Conservation (phyloP, 441 rosid species). For the Manihot esculenta region DNA sequence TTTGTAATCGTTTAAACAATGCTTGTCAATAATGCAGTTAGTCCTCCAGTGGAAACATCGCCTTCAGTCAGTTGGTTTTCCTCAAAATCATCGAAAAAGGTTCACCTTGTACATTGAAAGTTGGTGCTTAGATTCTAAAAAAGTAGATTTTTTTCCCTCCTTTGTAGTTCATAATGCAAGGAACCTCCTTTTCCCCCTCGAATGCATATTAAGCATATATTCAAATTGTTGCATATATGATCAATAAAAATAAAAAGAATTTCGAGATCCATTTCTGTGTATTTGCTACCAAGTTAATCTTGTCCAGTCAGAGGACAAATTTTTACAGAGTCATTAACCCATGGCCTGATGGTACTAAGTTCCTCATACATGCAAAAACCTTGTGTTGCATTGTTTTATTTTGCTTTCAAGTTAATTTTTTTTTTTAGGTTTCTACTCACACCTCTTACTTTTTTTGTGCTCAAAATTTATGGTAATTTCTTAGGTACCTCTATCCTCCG, state of each 20-base stretch:
- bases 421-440: conserved; percentile 1
- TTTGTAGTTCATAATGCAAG: neutral
- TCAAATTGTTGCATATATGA: neutral
- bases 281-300: neutral
- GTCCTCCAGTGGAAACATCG: conserved; percentile 43
- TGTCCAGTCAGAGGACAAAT: neutral
- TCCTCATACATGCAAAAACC: neutral
- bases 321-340: neutral
- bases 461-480: conserved; percentile 24
- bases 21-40: conserved; percentile 38
- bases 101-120: conserved; percentile 18
- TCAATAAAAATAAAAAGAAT: neutral
- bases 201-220: neutral
- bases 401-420: neutral
- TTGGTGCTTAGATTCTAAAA: neutral
- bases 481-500: conserved; percentile 79
- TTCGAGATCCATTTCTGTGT: neutral
- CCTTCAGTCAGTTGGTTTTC: conserved; percentile 79
- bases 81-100: conserved; percentile 86
- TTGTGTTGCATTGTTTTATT: neutral
- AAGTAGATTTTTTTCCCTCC: neutral
- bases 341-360: neutral
- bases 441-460: neutral
- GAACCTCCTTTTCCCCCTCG: neutral
- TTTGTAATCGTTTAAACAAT: conserved; percentile 19